phyloP scores from a whole-genome alignment of 176 grass and related monocot genomes.

The Triticum dicoccoides region DNA sequence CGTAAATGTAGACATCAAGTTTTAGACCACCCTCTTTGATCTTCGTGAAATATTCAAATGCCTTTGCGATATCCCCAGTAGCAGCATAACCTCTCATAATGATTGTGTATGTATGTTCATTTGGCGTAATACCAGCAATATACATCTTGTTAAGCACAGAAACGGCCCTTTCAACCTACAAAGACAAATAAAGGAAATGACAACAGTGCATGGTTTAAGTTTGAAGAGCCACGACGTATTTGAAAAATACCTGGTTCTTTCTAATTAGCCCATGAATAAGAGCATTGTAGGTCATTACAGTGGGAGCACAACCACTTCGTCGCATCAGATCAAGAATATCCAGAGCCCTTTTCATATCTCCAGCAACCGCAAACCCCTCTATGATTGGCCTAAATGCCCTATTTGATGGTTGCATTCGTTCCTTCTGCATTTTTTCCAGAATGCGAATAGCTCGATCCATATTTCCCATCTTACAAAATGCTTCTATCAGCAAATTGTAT shows the following conservation, averaged over 20 bases:
- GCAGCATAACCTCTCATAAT: conserved; percentile 92
- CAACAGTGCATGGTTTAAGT: background rate
- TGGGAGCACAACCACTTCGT: conserved; percentile 66
- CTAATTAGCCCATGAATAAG: conserved; percentile 87
- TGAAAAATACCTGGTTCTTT: conserved; percentile 70
- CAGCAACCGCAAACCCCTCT: conserved; percentile 79
- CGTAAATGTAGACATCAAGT: conserved; percentile 88
- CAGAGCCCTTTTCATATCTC: conserved; percentile 79
- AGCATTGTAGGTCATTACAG: conserved; percentile 93
- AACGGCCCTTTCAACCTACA: conserved; percentile 74
- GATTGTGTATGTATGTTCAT: conserved; percentile 82
- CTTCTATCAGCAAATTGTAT: conserved; percentile 93
- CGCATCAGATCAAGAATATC: conserved; percentile 88
- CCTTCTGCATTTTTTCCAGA: conserved; percentile 90
- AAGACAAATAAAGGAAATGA: conserved; percentile 26
- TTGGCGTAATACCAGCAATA: conserved; percentile 63
- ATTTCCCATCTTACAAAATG: conserved; percentile 99
- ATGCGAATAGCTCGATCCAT: conserved; percentile 77
- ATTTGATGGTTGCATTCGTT: conserved; percentile 70
- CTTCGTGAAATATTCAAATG: conserved; percentile 93
- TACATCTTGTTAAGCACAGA: conserved; percentile 82
- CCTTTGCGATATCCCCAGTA: conserved; percentile 74
- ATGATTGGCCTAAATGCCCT: conserved; percentile 94
- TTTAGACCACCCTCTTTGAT: conserved; percentile 81
- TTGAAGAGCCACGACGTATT: conserved; percentile 4